Conservation (phyloP, 306 rosid genomes). For the Myrica gale region DNA sequence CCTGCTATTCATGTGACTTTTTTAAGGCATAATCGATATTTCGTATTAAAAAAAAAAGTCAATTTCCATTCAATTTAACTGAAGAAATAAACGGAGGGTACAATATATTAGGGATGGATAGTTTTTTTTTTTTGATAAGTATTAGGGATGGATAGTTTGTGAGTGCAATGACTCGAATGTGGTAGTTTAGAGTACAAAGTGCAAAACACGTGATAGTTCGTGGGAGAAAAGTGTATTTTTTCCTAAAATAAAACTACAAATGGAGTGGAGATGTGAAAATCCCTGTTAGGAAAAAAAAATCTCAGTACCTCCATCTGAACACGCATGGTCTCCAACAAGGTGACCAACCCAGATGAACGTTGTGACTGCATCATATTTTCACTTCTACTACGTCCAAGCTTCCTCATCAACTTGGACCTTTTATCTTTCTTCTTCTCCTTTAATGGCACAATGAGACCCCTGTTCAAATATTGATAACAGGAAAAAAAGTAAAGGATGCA, state of each 20-base stretch:
- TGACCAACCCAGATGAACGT: constrained; percentile 79
- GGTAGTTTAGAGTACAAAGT: no score
- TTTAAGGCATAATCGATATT: no score
- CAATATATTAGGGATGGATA: no score
- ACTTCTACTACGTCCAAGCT: constrained; percentile 95
- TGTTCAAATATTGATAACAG: constrained; percentile 27
- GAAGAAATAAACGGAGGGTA: no score
- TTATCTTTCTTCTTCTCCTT: constrained; percentile 94
- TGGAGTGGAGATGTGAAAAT: not conserved
- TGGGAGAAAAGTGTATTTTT: no score
- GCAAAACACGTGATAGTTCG: no score
- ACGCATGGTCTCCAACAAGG: constrained; percentile 93
- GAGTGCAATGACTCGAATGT: no score
- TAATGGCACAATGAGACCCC: constrained; percentile 95
- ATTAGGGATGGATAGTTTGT: no score
- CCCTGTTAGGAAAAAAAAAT: not conserved
- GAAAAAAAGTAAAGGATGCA: constrained; percentile 8
- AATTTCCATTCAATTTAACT: no score
- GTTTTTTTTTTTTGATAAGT: no score
- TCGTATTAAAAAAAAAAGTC: no score
- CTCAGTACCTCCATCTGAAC: constrained; percentile 91
- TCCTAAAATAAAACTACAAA: not conserved
- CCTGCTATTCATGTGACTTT: no score
- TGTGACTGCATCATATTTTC: constrained; percentile 74
- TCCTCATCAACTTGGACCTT: constrained; percentile 77